Conservation (phyloP, 1,284 basidiomycete species). For the Ceratobasidium papillatum region DNA sequence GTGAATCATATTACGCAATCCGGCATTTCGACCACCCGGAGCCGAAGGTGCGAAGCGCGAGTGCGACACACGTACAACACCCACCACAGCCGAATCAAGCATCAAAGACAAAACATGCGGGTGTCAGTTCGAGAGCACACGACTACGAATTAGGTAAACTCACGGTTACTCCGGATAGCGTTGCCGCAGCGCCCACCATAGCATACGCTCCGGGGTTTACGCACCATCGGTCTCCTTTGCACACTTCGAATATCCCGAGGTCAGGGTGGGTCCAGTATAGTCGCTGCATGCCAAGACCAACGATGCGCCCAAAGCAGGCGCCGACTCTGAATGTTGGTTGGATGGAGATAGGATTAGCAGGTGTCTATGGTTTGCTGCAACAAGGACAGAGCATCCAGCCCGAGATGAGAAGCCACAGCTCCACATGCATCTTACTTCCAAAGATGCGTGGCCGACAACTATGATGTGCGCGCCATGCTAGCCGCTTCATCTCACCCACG, state of each 20-base stretch:
- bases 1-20: slow-evolving; percentile 4
- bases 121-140: background rate
- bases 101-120: background rate
- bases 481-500: background rate
- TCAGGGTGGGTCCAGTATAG: slow-evolving; percentile 74
- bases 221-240: slow-evolving; percentile 71
- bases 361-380: background rate
- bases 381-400: background rate
- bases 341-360: background rate
- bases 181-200: slow-evolving; percentile 89
- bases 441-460: background rate
- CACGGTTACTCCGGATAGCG: slow-evolving; percentile 88
- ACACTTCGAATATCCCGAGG: slow-evolving; percentile 69
- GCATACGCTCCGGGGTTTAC: slow-evolving; percentile 88
- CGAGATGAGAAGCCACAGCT: background rate
- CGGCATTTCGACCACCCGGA: background rate
- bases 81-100: background rate
- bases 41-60: background rate
- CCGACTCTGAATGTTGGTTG: slow-evolving; percentile 68
- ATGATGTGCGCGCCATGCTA: background rate
- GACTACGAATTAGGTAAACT: slow-evolving; percentile 48
- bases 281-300: slow-evolving; percentile 87
- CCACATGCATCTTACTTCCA: background rate
- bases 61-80: background rate
- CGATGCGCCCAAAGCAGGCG: slow-evolving; percentile 89